Base-by-base conservation (phyloP, 257 asterid species). In the Solanum sparsipilum region DNA sequence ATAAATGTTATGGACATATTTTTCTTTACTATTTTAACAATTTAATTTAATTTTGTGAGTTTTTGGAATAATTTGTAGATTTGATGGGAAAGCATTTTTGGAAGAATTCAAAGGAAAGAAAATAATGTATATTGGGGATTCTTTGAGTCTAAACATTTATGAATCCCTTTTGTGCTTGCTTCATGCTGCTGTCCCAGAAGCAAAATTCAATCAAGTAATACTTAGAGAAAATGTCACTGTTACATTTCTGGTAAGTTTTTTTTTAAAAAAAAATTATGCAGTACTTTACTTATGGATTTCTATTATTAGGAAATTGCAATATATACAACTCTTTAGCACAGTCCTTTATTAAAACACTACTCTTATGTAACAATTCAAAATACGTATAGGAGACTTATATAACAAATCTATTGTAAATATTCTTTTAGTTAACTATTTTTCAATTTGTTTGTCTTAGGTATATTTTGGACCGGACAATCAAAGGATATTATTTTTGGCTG, bases 121-220 rank as follows among this genome's bases (percentile, higher is more conserved):
- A 21, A 91, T 95, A 0, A 92, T 94, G 96, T 95, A 93, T 32
- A 25, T 94, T 20, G 98, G 98, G 58, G 98, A 95, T 84, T 95
- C 98, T 4, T 87, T 93, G 68, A 95, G 96, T 87, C 88, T 74
- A 1, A 92, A 95, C 87, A 94, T 90, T 0, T 92, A 90, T 92
- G 88, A 89, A 85, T 95, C 96, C 67, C 90, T 93, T 23, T 35
- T 92, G 21, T 95, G 98, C 86, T 88, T 95, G 58, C 89, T 95
- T 3, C 88, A 87, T 68, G 76, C 52, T 71, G 92, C 92, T 3
- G 92, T 46, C 3, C 91, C 88, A 5, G 79, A 86, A 63, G 70
- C 88, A 13, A 87, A 91, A 31, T 85, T 91, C 91, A 84, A 44
- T 31, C 63, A 36, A 8, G 41, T 44, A 21, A 36, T 46, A 18